These are phyloP conservation scores for Flaveria floridana DNA, from an alignment of 140 eudicot species.

Conservation along the genomic window DNA sequence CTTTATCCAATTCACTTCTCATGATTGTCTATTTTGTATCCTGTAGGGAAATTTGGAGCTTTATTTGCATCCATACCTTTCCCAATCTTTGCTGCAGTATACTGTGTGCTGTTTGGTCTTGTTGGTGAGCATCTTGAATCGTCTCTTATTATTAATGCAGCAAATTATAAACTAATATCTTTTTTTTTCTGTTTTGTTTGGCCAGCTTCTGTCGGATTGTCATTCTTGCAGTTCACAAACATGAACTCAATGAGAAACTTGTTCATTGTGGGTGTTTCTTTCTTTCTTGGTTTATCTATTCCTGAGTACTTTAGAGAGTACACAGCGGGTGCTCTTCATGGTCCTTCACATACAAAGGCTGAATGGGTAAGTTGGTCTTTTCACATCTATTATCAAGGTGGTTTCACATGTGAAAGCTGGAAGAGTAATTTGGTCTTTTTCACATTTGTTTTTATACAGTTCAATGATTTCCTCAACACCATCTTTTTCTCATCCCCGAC, in stretches of 20 bases:
- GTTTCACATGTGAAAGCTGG: neutral
- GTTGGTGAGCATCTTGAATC: conserved; percentile 58
- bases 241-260: conserved; percentile 99
- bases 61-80: conserved; percentile 96
- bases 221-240: conserved; percentile 93
- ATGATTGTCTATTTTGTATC: conserved; percentile 4
- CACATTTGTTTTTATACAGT: conserved; percentile 48
- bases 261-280: conserved; percentile 82
- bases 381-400: neutral
- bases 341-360: conserved; percentile 93
- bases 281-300: conserved; percentile 88
- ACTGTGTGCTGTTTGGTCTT: conserved; percentile 91
- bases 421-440: conserved; percentile 27
- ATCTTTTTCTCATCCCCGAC: conserved; percentile 91
- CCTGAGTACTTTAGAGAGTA: conserved; percentile 96
- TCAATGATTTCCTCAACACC: conserved; percentile 92
- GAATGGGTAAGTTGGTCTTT: conserved; percentile 74
- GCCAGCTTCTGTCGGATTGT: conserved; percentile 91
- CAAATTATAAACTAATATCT: neutral
- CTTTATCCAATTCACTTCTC: conserved; percentile 9
- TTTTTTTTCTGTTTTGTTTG: neutral
- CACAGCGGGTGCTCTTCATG: conserved; percentile 84
- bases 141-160: neutral
- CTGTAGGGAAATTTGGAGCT: conserved; percentile 92
- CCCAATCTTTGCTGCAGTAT: conserved; percentile 88